phyloP scores from a whole-genome alignment of 371 early-diverging fungal species.

The Rhizopus sp. region DNA sequence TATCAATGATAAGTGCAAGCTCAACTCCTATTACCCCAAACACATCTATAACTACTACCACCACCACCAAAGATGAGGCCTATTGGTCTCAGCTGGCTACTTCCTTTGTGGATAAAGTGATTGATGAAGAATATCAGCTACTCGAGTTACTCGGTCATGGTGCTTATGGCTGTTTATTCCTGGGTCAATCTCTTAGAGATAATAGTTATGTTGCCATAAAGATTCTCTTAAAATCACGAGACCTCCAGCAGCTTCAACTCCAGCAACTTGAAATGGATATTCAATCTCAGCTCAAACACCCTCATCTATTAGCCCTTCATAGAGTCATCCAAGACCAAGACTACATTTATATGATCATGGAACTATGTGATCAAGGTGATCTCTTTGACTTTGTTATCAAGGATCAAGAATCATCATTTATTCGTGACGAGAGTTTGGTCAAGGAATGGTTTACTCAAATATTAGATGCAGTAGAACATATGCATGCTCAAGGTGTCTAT shows the following conservation, averaged over 20 bases:
- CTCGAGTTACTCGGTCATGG: constrained; percentile 64
- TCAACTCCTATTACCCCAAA: no score
- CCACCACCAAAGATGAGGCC: constrained; percentile 17
- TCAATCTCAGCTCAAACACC: constrained; percentile 67
- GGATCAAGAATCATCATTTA: constrained; percentile 33
- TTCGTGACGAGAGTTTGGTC: constrained; percentile 40
- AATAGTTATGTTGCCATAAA: constrained; percentile 69
- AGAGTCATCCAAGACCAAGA: constrained; percentile 55
- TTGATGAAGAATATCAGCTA: constrained; percentile 43
- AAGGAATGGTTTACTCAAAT: constrained; percentile 56
- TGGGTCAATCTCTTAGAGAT: constrained; percentile 50
- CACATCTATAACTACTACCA: no score
- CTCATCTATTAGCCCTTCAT: constrained; percentile 65
- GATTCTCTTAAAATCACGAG: constrained; percentile 66
- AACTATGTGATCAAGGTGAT: constrained; percentile 66
- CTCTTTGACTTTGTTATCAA: constrained; percentile 64
- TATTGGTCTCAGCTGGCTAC: constrained; percentile 36
- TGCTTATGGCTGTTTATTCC: constrained; percentile 63
- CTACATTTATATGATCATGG: constrained; percentile 62
- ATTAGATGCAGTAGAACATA: constrained; percentile 55
- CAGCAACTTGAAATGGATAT: constrained; percentile 79
- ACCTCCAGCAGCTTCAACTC: constrained; percentile 58
- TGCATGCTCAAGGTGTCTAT: constrained; percentile 59
- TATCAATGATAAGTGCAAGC: no score
- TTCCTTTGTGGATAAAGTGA: constrained; percentile 33